These are phyloP conservation scores for Tricholoma saponaceum DNA, from an alignment of 768 basidiomycete species.

Conservation along the genomic window DNA sequence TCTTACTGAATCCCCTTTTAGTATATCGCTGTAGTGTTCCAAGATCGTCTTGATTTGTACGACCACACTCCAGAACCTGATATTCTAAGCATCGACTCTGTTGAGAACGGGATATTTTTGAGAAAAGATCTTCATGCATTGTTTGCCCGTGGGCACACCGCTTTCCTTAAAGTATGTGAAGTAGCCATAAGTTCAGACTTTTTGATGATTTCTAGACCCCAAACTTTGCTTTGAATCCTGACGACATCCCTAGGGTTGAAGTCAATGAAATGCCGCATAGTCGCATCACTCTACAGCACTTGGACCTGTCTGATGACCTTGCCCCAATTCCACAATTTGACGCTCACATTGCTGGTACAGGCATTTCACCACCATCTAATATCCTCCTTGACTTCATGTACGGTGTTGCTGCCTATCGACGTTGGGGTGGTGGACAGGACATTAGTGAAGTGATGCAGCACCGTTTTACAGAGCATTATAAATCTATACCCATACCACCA, in stretches of 20 bases:
- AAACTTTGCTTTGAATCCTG: constrained; percentile 5
- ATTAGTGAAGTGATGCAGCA: constrained; percentile 10
- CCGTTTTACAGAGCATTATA: constrained; percentile 2
- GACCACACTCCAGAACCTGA: background rate
- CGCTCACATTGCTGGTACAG: background rate
- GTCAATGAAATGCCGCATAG: background rate
- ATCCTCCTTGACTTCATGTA: constrained; percentile 12
- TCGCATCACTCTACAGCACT: background rate
- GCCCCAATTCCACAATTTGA: background rate
- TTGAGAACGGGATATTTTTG: background rate
- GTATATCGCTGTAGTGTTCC: background rate
- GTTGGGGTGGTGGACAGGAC: constrained; percentile 10
- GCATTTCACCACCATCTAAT: constrained; percentile 1
- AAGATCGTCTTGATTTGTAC: background rate
- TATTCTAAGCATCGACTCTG: background rate
- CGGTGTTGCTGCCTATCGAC: constrained; percentile 14
- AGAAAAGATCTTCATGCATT: background rate
- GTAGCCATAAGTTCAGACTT: background rate
- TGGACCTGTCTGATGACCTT: background rate
- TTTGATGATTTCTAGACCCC: constrained; percentile 3
- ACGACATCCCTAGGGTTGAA: background rate
- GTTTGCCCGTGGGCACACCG: background rate
- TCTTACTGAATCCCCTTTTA: background rate
- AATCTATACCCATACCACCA: constrained; percentile 5
- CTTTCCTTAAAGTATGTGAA: constrained; percentile 1